A percentile compares a stretch with the other conserved stretches of the same genome.
These are phyloP conservation scores for Hemileccinum impolitum DNA, from an alignment of 768 basidiomycete species.

Conservation along the genomic window DNA sequence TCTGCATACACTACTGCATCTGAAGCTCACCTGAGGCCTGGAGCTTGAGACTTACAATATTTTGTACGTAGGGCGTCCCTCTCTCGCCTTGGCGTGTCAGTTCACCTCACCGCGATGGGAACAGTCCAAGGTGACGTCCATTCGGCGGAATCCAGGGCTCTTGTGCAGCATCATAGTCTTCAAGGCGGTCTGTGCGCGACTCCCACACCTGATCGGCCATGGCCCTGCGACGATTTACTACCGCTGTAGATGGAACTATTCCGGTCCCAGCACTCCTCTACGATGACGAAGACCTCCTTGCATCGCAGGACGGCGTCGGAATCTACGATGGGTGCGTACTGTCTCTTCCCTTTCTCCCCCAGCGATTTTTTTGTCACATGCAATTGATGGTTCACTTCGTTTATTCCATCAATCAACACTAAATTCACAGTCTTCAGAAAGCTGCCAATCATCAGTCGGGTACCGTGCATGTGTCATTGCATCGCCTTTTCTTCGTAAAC, in stretches of 20 bases:
- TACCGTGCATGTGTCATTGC: constrained; percentile 68
- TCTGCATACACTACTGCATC: constrained; percentile 8
- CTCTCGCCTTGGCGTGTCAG: constrained; percentile 2
- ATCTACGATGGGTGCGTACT: constrained; percentile 84
- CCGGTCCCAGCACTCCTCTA: constrained; percentile 76
- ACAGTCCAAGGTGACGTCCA: constrained; percentile 2
- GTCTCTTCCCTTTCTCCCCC: constrained; percentile 2
- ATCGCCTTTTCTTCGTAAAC: constrained; percentile 83
- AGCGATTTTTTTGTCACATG: constrained; percentile 13
- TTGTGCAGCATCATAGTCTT: neutral
- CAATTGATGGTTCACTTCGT: constrained; percentile 16
- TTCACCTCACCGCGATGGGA: constrained; percentile 1
- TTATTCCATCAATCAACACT: constrained; percentile 29
- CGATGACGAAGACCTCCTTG: constrained; percentile 72
- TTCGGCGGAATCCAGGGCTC: constrained; percentile 11
- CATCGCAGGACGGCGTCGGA: constrained; percentile 76
- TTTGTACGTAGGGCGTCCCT: constrained; percentile 10
- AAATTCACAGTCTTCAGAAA: constrained; percentile 68
- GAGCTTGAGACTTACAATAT: constrained; percentile 4
- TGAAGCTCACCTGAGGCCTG: constrained; percentile 22
- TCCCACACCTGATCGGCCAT: constrained; percentile 29
- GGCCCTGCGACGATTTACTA: constrained; percentile 55
- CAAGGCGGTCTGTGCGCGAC: neutral
- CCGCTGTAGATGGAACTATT: constrained; percentile 68
- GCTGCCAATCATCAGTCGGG: constrained; percentile 76